A percentile compares a stretch with the other conserved stretches of the same genome.
phyloP scores from a whole-genome alignment of 2,329 filamentous ascomycete genomes.

The Pyrenochaeta sp. region DNA sequence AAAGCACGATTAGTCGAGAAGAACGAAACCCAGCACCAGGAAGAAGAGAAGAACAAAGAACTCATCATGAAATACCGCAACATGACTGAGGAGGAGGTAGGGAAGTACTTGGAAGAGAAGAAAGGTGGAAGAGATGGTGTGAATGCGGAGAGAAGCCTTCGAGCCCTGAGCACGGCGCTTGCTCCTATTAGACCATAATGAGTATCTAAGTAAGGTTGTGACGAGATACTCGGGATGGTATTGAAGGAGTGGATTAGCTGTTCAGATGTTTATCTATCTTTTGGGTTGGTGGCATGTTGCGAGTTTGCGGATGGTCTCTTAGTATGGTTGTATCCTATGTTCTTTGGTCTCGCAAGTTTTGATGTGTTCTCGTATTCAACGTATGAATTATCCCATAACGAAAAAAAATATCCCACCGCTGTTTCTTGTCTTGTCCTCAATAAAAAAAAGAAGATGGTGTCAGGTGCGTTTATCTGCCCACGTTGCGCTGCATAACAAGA shows the following conservation, averaged over 20 bases:
- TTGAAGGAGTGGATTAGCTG: background rate
- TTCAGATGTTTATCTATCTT: background rate
- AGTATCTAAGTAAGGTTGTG: background rate
- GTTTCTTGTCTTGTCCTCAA: too few relatives aligned
- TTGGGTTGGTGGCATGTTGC: background rate
- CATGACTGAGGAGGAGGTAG: constrained; percentile 10
- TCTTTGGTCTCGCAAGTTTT: too few relatives aligned
- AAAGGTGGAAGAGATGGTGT: constrained; percentile 1
- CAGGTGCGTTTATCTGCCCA: too few relatives aligned
- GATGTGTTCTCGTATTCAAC: too few relatives aligned
- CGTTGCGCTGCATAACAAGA: too few relatives aligned
- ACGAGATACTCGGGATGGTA: background rate
- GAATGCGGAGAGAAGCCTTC: background rate
- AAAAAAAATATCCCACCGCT: too few relatives aligned
- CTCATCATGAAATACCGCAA: constrained; percentile 13
- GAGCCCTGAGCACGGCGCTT: constrained; percentile 1
- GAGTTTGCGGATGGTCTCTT: too few relatives aligned
- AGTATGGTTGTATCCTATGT: too few relatives aligned
- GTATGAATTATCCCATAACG: too few relatives aligned
- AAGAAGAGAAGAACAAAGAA: constrained; percentile 1
- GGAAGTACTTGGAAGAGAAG: constrained; percentile 7
- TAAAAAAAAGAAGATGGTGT: too few relatives aligned
- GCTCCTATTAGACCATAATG: constrained; percentile 4
- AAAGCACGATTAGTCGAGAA: background rate
- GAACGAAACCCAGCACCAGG: background rate